phyloP scores from a whole-genome alignment of 1,139 yeast genomes.

The Suhomyces bokatorum region DNA sequence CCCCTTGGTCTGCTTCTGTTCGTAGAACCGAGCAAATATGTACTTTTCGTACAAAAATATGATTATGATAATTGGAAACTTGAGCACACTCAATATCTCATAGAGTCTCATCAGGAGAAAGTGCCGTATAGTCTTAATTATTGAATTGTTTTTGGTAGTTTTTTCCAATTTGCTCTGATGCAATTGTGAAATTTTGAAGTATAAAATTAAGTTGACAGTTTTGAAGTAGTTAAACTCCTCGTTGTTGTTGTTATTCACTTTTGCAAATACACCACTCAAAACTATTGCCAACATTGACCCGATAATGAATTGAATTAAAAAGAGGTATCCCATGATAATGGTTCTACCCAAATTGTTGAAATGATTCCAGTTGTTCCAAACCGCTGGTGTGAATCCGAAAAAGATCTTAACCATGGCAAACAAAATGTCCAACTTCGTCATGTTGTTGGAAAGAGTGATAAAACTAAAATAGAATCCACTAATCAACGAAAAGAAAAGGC shows the following conservation, averaged over 20 bases:
- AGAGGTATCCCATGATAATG: conserved; percentile 53
- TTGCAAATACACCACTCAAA: conserved; percentile 46
- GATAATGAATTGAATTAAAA: conserved; percentile 58
- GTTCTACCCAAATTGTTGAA: conserved; percentile 52
- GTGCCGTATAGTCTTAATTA: conserved; percentile 4
- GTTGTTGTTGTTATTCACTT: conserved; percentile 37
- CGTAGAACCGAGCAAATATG: conserved; percentile 22
- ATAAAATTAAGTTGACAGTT: conserved; percentile 40
- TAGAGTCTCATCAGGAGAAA: conserved; percentile 7
- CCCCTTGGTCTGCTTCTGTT: conserved; percentile 13
- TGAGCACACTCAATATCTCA: conserved; percentile 26
- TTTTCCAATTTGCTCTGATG: conserved; percentile 8
- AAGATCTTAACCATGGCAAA: conserved; percentile 57
- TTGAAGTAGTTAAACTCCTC: conserved; percentile 47
- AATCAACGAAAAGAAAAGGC: conserved; percentile 52
- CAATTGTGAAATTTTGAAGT: conserved; percentile 24
- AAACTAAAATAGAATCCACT: conserved; percentile 62
- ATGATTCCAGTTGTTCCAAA: conserved; percentile 60
- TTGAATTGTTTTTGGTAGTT: neutral
- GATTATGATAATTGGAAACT: conserved; percentile 36
- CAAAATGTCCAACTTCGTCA: conserved; percentile 50
- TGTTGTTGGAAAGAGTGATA: conserved; percentile 50
- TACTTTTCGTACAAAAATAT: conserved; percentile 36
- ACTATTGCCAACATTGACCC: conserved; percentile 62
- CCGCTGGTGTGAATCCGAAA: conserved; percentile 65